Base-by-base conservation (phyloP, 176 grass and related monocot genomes). In the Otatea glauca region DNA sequence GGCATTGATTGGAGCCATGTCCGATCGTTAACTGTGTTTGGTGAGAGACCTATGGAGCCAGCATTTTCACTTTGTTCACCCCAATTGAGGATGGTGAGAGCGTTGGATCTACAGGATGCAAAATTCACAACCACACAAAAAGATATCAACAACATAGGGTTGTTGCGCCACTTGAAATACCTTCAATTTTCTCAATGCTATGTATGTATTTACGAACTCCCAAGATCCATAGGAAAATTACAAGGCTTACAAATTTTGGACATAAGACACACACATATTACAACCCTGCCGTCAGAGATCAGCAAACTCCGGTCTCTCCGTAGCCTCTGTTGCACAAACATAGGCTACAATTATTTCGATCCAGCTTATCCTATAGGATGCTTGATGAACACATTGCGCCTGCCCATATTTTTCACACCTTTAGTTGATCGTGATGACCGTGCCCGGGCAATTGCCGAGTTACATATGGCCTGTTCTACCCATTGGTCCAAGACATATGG, bases 141-240 rank as follows among this genome's bases (percentile, higher is more conserved):
- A 27, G 84, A 79, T 24, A 47, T 79, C 0, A 24, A 13, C 0
- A 62, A 5, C 0, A 50, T 86, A 9, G 27, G 25, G 1, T 25
- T 62, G 21, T 50, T 86, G 9, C 8, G 3, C 9, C 84, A 79
- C 42, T 78, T 85, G 41, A 86, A 71, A 50, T 63, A 70, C 5
- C 0, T 53, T 29, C 35, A 4, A 2, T 37, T 2, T 37, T 0
- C 3, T 0, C 0, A 0, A 9, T 0, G 0, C 1, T 37, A 37
- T 37, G 70, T 21, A 3, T 0, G 21, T 69, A 9, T 32, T 20
- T 10, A 35, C 37, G 1, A 17, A 17, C 25, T 85, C 35, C 74
- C 83, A 47, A 78, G 39, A 59, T 70, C 83, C 1, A 85, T 78
- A 1, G 65, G 65, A 13, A 85, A 71, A n/a, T 8, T 85, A 18